phyloP scores from a whole-genome alignment of 192 early-diverging fungal species.

The Coemansia sp. region DNA sequence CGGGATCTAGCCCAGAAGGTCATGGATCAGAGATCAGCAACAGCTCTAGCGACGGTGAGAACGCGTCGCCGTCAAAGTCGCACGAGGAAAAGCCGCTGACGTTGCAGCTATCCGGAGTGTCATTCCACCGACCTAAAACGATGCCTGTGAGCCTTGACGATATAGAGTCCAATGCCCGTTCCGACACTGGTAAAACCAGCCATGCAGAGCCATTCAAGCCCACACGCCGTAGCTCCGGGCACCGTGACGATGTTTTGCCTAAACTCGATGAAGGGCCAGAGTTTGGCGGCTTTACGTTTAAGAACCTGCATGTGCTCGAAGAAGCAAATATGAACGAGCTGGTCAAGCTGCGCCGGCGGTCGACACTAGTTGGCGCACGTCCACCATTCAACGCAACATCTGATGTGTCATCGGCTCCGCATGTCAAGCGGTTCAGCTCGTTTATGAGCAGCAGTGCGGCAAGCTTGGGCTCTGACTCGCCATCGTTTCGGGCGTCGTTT shows the following conservation, averaged over 20 bases:
- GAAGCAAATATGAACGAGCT: slow-evolving; percentile 89
- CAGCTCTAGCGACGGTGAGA: neutral
- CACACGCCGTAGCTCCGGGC: neutral
- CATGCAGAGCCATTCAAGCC: neutral
- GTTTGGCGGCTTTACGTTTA: slow-evolving; percentile 92
- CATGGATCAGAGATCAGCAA: slow-evolving; percentile 17
- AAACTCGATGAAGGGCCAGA: slow-evolving; percentile 24
- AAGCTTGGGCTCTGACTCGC: neutral
- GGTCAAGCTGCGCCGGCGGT: slow-evolving; percentile 64
- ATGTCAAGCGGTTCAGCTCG: slow-evolving; percentile 2
- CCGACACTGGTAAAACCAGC: neutral
- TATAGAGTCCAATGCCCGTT: neutral
- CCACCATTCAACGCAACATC: neutral
- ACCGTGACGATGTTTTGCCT: slow-evolving; percentile 4
- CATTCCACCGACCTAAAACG: slow-evolving; percentile 21
- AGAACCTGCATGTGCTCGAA: slow-evolving; percentile 84
- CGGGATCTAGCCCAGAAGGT: neutral
- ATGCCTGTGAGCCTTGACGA: slow-evolving; percentile 22
- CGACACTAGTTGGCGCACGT: slow-evolving; percentile 35
- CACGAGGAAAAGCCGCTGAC: slow-evolving; percentile 4
- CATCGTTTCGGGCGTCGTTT: neutral
- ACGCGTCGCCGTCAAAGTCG: slow-evolving; percentile 7
- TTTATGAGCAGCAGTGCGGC: slow-evolving; percentile 2
- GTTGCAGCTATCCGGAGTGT: slow-evolving; percentile 9
- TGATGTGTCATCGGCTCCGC: neutral